phyloP scores from a whole-genome alignment of 1,284 basidiomycete species.

The Erythrobasidium hasegawianum region DNA sequence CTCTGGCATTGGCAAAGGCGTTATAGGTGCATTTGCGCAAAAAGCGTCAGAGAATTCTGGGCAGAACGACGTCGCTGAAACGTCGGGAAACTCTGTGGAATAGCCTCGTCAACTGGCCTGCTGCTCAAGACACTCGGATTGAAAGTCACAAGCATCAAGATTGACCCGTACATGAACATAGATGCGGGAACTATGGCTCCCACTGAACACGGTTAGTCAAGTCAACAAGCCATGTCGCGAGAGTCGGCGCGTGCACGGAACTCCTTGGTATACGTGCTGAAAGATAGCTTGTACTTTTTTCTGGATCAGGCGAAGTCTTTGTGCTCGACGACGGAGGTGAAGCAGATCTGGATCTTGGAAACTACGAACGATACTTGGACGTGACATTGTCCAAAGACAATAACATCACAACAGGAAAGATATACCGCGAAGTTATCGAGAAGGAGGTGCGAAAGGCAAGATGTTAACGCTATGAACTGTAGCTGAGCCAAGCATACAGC shows the following conservation, averaged over 20 bases:
- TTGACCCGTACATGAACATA: conserved; percentile 99
- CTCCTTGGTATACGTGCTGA: not conserved
- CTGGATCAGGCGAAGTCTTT: conserved; percentile 82
- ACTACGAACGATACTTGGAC: conserved; percentile 96
- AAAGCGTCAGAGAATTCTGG: not conserved
- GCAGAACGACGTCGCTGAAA: not conserved
- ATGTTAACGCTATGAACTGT: not conserved
- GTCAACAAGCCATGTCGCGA: not conserved
- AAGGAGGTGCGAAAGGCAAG: conserved; percentile 65
- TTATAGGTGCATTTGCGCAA: conserved; percentile 46
- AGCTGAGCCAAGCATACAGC: conserved; percentile 52
- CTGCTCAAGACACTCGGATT: conserved; percentile 91
- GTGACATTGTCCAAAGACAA: conserved; percentile 91
- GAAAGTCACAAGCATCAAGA: conserved; percentile 98
- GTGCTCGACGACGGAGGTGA: conserved; percentile 98
- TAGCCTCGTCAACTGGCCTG: conserved; percentile 90
- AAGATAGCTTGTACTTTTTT: not conserved
- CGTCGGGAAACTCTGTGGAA: conserved; percentile 3
- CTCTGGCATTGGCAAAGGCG: conserved; percentile 53
- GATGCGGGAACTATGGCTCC: conserved; percentile 99
- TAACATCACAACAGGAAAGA: conserved; percentile 98
- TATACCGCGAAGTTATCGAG: conserved; percentile 95
- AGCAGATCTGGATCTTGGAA: conserved; percentile 95
- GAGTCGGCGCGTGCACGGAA: not conserved
- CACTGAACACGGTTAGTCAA: conserved; percentile 82